Conservation (phyloP, 257 asterid genomes). For the Rubia yunnanensis region DNA sequence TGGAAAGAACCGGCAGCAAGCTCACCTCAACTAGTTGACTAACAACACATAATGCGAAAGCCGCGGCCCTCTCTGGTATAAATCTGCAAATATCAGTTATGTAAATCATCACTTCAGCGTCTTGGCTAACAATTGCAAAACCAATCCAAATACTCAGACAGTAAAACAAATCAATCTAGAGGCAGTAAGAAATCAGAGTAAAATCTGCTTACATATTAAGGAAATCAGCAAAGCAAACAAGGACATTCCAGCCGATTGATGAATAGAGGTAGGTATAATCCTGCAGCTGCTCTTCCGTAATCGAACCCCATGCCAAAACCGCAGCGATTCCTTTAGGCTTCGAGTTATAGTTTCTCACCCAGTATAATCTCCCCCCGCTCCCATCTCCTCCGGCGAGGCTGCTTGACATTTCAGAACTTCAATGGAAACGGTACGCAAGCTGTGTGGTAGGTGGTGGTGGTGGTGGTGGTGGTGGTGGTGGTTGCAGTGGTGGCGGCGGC, state of each 20-base stretch:
- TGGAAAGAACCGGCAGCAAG: not conserved
- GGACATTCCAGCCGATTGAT: slow-evolving; percentile 71
- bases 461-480: slow-evolving; percentile 2
- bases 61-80: slow-evolving; percentile 72
- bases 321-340: slow-evolving; percentile 49
- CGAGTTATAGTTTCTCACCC: slow-evolving; percentile 36
- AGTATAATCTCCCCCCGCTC: slow-evolving; percentile 46
- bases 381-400: slow-evolving; percentile 25
- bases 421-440: not conserved
- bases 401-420: slow-evolving; percentile 20
- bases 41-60: slow-evolving; percentile 61
- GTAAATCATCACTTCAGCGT: not conserved
- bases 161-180: not conserved
- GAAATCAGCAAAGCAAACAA: slow-evolving; percentile 73
- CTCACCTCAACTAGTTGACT: slow-evolving; percentile 66
- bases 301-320: slow-evolving; percentile 62
- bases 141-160: not conserved
- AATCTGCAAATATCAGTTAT: slow-evolving; percentile 38
- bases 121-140: not conserved
- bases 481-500: slow-evolving; percentile 5
- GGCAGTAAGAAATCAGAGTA: not conserved
- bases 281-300: slow-evolving; percentile 43
- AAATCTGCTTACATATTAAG: slow-evolving; percentile 49
- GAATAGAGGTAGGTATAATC: slow-evolving; percentile 44
- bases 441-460: not conserved